Evolutionary conservation across 768 basidiomycete species (phyloP), one percentile per base, ranked within the genome.

Genomic region (Tulasnella sp.): DNA sequence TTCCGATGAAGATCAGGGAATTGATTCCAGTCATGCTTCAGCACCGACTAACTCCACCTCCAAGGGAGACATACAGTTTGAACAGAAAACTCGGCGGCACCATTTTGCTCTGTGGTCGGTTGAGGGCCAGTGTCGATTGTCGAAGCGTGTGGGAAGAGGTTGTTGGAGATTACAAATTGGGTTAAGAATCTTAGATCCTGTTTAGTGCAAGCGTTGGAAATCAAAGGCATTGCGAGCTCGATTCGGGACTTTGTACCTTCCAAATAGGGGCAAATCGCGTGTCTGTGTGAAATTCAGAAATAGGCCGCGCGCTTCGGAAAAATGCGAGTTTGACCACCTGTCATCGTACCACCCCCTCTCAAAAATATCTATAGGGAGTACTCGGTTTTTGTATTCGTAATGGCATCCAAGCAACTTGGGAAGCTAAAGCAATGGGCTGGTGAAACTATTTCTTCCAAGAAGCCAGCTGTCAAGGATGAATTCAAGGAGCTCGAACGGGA

Each of bases 21-120:
- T 72, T 76, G 28, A 96, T 99, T 40, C 92, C 93, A 0, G 69
- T 84, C 47, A 98, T 99, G 90, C 72, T 99, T 52, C 70, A 74
- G 58, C 73, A 95, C 60, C 72, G 92, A 42, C 71, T 95, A 25
- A 91, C 89, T 0, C 93, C 93, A 0, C 93, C 93, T 2, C 93
- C 93, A 0, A 69, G 77, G 52, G 92, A 98, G 67, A 96, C 93
- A 1, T 96, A 96, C 64, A 89, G 86, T 64, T 67, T 96, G 48
- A 98, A 99, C 59, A 82, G 85, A 60, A 90, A 89, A 71, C 58
- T 89, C 60, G 86, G 85, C 56, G 85, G 86, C 0, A 77, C 81
- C 4, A 88, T 89, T 63, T 65, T 90, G 55, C 70, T 90, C 1
- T 84, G 86, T 5, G 75, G 83, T 19, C 72, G 83, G 46, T 67